Evolutionary conservation across 2,329 filamentous ascomycete genomes (phyloP).

Genomic region (Colletotrichum ledebouriae): DNA sequence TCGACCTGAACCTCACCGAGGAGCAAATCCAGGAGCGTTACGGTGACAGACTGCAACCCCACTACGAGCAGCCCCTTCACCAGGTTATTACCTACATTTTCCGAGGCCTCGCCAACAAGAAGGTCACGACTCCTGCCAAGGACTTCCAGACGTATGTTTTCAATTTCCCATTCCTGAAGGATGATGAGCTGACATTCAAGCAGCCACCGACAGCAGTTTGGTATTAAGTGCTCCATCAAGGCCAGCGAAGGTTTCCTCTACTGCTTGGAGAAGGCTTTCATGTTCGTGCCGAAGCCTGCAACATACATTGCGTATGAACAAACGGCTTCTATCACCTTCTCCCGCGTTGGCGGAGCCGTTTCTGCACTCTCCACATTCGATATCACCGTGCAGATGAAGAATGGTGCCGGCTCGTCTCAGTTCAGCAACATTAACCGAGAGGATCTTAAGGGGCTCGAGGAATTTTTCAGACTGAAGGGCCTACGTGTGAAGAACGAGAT

Average conservation of each 20-base stretch:
- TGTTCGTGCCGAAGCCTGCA: slow-evolving; percentile 98
- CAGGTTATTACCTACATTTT: slow-evolving; percentile 97
- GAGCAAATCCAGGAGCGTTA: slow-evolving; percentile 87
- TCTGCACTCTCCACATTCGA: slow-evolving; percentile 97
- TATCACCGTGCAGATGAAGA: slow-evolving; percentile 93
- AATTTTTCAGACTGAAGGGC: slow-evolving; percentile 96
- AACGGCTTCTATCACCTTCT: slow-evolving; percentile 92
- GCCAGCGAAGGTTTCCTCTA: slow-evolving; percentile 98
- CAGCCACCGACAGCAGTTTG: slow-evolving; percentile 90
- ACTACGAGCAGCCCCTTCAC: slow-evolving; percentile 94
- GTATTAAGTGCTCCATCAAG: slow-evolving; percentile 99
- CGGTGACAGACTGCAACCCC: slow-evolving; percentile 87
- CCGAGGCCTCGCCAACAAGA: slow-evolving; percentile 93
- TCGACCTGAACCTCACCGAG: slow-evolving; percentile 96
- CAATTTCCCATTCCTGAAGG: not conserved
- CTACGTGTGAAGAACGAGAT: slow-evolving; percentile 99
- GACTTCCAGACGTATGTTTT: slow-evolving; percentile 81
- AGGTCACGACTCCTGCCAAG: slow-evolving; percentile 92
- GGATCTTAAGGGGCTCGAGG: slow-evolving; percentile 95
- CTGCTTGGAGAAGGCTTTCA: slow-evolving; percentile 97
- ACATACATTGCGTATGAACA: slow-evolving; percentile 98
- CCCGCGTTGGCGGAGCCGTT: slow-evolving; percentile 92
- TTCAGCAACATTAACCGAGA: slow-evolving; percentile 99
- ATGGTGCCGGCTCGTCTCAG: slow-evolving; percentile 87
- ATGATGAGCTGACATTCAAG: slow-evolving; percentile 45